phyloP scores from a whole-genome alignment of 805 yeast species.

The Tetrapisispora taiwanensis region DNA sequence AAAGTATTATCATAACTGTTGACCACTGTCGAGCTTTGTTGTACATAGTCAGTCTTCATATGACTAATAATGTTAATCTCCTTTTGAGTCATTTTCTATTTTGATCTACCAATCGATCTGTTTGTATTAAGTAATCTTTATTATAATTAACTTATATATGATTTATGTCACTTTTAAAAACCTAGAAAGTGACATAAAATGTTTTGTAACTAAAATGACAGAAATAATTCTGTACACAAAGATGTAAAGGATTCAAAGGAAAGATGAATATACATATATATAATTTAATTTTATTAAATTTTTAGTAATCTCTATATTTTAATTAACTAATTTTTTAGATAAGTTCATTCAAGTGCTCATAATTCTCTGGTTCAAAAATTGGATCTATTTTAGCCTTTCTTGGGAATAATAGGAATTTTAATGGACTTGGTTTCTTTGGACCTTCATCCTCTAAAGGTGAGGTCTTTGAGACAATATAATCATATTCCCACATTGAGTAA shows the following conservation, averaged over 20 bases:
- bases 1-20: too few species aligned
- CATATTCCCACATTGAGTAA: constrained; percentile 2
- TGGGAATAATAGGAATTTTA: background rate
- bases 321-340: background rate
- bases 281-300: too few species aligned
- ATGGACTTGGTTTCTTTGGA: background rate
- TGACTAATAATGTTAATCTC: constrained; percentile 1
- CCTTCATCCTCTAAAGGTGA: background rate
- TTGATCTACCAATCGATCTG: too few species aligned
- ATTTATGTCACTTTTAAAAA: background rate
- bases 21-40: background rate
- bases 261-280: too few species aligned
- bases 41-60: background rate
- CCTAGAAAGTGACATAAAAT: background rate
- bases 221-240: background rate
- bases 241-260: too few species aligned
- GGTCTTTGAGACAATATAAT: background rate
- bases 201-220: background rate
- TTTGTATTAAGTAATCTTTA: too few species aligned
- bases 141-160: too few species aligned
- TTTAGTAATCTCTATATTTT: too few species aligned
- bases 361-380: background rate
- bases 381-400: background rate
- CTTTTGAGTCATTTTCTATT: background rate
- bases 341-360: background rate